A percentile compares a stretch with the other conserved stretches of the same genome.
These are phyloP conservation scores for Pisolithus orientalis DNA, from an alignment of 768 basidiomycete species.

Conservation along the genomic window DNA sequence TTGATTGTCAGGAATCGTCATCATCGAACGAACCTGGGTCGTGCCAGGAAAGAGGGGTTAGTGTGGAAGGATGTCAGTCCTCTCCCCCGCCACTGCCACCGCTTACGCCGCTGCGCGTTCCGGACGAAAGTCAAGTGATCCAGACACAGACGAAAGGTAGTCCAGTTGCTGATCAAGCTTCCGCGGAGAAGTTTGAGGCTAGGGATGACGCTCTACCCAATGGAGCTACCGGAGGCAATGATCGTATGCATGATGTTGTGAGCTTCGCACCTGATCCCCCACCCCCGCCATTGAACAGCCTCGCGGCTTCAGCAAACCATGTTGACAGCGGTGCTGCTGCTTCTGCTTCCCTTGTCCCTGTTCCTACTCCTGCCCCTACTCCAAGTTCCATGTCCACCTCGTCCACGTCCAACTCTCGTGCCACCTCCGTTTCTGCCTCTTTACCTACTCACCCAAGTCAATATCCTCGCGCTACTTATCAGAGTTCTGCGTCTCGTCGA, in stretches of 20 bases:
- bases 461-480: not conserved
- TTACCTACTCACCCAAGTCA: slow-evolving; percentile 1
- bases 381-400: slow-evolving; percentile 21
- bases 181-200: slow-evolving; percentile 21
- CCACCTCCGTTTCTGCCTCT: slow-evolving; percentile 15
- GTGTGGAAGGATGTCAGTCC: not conserved
- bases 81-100: not conserved
- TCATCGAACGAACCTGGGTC: not conserved
- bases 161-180: slow-evolving; percentile 3
- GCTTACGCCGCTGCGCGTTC: not conserved
- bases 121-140: slow-evolving; percentile 2
- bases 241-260: slow-evolving; percentile 15
- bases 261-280: slow-evolving; percentile 26
- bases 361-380: slow-evolving; percentile 9
- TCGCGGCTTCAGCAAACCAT: slow-evolving; percentile 10
- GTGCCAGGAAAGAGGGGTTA: not conserved
- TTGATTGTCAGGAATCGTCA: too few species aligned
- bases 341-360: not conserved
- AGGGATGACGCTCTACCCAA: slow-evolving; percentile 17
- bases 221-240: slow-evolving; percentile 13
- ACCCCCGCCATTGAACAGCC: slow-evolving; percentile 25
- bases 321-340: not conserved
- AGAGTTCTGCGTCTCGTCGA: slow-evolving; percentile 17
- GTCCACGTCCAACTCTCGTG: slow-evolving; percentile 14
- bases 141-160: slow-evolving; percentile 6